Base-by-base conservation (phyloP, 2,329 filamentous ascomycete species). In the Colletotrichum melonis region DNA sequence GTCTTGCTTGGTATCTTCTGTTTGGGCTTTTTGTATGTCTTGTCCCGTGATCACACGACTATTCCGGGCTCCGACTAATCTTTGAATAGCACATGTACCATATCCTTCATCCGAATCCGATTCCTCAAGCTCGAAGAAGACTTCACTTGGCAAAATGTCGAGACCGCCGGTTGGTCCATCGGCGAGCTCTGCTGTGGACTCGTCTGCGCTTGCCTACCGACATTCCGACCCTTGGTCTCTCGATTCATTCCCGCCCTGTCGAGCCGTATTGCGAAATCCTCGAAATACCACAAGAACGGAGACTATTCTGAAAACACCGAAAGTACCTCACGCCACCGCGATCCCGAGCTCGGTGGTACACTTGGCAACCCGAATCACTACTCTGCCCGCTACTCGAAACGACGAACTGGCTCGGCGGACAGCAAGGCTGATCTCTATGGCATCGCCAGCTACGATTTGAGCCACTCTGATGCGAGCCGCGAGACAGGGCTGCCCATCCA, bases 1-100 rank as follows among this genome's bases (percentile, higher is more conserved):
- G 60, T 79, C 19, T 74, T 81, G 0, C 35, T 80, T 5, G 75
- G 75, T 6, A 78, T 80, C 58, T 76, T 76, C 63, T 75, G 75
- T n/a, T 71, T 76, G 0, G 75, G 75, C 1, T 74, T 77, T 58
- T 76, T 77, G 70, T 77, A 62, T 7, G 73, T 75, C 19, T 5
- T 8, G 12, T 11, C 19, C 16, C 14, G 3, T 35, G 35, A 19
- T 62, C 56, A 12, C 12, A 38, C 38, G 6, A 4, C 42, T 3
- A n/a, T n/a, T 9, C 9, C 42, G 16, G 19, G 8, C 19, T 49
- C 19, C 3, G 28, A 26, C 66, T 70, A 30, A 70, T 2, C 26
- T 19, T 2, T 32, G 5, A 0, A 8, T 11, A 75, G 76, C 62
- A 79, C 77, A 16, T 75, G 77, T 30, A 72, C 75, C 6, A 77